Evolutionary conservation across 2,329 filamentous ascomycete genomes (phyloP).

Genomic region (Scortechinia acanthostroma): DNA sequence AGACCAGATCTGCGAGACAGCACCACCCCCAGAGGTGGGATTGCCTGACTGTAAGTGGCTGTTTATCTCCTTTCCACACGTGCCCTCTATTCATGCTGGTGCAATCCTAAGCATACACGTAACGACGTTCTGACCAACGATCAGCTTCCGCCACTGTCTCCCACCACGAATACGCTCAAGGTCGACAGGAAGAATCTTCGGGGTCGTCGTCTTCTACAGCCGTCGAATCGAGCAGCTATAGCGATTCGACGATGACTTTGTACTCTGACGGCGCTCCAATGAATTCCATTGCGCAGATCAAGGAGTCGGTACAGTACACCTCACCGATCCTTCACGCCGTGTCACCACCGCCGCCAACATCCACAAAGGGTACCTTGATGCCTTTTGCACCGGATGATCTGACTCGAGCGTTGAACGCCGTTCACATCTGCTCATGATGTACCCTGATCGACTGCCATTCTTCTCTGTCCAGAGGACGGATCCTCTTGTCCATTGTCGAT

Average conservation of each 20-base stretch:
- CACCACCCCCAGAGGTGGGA: not conserved
- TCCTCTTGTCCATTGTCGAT: conserved; percentile 1
- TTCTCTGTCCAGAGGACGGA: conserved; percentile 14
- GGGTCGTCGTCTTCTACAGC: conserved; percentile 23
- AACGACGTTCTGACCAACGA: not conserved
- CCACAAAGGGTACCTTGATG: conserved; percentile 11
- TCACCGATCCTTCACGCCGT: conserved; percentile 17
- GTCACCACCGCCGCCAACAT: conserved; percentile 12
- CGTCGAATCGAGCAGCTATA: conserved; percentile 19
- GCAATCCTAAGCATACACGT: no score
- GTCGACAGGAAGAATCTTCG: conserved; percentile 4
- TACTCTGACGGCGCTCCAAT: conserved; percentile 6
- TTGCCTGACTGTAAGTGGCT: not conserved
- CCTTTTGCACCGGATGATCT: conserved; percentile 23
- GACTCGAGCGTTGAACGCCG: conserved; percentile 22
- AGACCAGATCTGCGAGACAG: not conserved
- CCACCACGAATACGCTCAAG: not conserved
- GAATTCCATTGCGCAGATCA: conserved; percentile 16
- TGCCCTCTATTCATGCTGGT: no score
- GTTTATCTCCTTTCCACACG: no score
- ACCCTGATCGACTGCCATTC: conserved; percentile 18
- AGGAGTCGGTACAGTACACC: conserved; percentile 19
- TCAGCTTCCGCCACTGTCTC: not conserved
- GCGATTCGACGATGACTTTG: conserved; percentile 21
- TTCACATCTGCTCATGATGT: conserved; percentile 18